A percentile compares a stretch with the other conserved stretches of the same genome.
Conservation (phyloP, 495 filamentous ascomycete species). For the Tuber indicum region DNA sequence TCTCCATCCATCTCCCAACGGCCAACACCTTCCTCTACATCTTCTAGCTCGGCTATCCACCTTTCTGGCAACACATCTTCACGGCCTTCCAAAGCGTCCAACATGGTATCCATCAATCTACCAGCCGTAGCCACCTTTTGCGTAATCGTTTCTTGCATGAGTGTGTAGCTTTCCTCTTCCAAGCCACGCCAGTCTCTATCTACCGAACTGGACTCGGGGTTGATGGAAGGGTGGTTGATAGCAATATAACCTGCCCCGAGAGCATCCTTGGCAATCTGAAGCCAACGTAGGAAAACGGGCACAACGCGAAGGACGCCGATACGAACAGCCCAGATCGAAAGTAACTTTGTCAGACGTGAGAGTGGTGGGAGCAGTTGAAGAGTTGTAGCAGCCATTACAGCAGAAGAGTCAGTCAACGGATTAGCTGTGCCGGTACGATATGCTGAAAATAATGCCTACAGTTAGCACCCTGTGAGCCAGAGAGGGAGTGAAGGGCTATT, state of each 20-base stretch:
- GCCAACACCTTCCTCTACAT: constrained; percentile 69
- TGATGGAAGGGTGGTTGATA: constrained; percentile 30
- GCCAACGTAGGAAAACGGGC: constrained; percentile 59
- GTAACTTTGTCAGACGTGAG: constrained; percentile 60
- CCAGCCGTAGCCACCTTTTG: constrained; percentile 65
- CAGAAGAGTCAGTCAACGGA: constrained; percentile 61
- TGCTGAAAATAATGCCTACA: constrained; percentile 44
- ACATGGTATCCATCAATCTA: constrained; percentile 67
- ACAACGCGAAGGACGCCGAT: constrained; percentile 65
- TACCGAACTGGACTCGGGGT: constrained; percentile 8
- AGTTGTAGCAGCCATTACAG: constrained; percentile 80
- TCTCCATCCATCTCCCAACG: constrained; percentile 55
- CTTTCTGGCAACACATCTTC: constrained; percentile 74
- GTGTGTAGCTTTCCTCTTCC: constrained; percentile 53
- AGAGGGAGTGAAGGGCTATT: constrained; percentile 56
- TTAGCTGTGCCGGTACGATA: constrained; percentile 49
- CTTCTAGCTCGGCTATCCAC: constrained; percentile 83
- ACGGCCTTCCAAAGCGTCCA: constrained; percentile 75
- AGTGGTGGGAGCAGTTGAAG: constrained; percentile 77
- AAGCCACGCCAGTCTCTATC: constrained; percentile 27
- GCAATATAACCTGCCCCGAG: constrained; percentile 32
- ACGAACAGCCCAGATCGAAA: constrained; percentile 71
- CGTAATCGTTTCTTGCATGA: constrained; percentile 59
- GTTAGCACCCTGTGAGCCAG: constrained; percentile 43
- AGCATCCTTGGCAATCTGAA: constrained; percentile 44